Percentiles rank a stretch among this genome's conserved stretches.
phyloP scores from a whole-genome alignment of 208 protist genomes.

The Leptomonas seymouri region DNA sequence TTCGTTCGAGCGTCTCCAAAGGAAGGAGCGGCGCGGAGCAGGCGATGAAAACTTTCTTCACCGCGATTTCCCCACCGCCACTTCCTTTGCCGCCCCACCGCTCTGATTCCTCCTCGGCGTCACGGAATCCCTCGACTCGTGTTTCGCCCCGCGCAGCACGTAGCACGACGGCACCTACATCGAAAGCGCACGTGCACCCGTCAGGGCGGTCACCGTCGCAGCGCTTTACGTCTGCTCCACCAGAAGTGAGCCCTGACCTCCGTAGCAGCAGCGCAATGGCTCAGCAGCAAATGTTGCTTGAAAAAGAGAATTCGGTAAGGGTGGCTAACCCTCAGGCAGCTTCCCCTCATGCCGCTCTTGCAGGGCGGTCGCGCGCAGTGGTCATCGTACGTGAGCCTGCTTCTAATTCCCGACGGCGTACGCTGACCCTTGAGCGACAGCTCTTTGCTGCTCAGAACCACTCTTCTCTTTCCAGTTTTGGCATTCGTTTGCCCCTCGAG shows the following conservation, averaged over 20 bases:
- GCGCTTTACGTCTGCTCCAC: background rate
- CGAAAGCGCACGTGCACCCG: background rate
- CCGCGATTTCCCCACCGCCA: background rate
- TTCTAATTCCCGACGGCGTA: background rate
- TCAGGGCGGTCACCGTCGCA: background rate
- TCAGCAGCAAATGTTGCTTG: too few species aligned
- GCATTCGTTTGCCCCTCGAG: background rate
- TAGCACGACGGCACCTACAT: background rate
- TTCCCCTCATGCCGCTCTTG: background rate
- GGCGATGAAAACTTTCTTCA: background rate
- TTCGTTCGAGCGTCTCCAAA: too few species aligned
- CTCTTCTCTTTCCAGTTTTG: background rate
- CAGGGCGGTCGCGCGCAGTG: background rate
- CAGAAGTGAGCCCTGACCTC: background rate
- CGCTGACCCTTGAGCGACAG: conserved; percentile 3
- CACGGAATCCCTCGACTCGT: background rate
- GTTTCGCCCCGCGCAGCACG: conserved; percentile 1
- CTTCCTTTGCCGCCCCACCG: background rate
- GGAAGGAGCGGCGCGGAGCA: background rate
- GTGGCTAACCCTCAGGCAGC: background rate
- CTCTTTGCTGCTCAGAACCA: conserved; percentile 10
- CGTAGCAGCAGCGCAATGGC: background rate
- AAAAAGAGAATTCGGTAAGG: background rate
- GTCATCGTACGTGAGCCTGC: background rate
- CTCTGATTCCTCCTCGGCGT: background rate